Evolutionary conservation across 108 stramenopile species (phyloP).

Genomic region (Pseudonitzschia delicatissima): DNA sequence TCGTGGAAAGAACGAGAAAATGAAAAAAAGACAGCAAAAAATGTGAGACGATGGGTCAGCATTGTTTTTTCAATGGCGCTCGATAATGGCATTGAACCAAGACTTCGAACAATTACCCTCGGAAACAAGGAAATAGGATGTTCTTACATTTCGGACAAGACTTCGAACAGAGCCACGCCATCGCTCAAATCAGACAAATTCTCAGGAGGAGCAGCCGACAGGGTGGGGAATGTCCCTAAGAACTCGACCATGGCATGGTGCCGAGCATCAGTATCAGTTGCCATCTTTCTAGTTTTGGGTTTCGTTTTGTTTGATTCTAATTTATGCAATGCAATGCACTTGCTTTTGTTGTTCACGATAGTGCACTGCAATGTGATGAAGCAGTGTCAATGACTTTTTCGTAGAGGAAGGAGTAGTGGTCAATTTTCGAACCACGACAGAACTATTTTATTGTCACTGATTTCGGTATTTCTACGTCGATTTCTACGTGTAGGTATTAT

Average conservation of each 20-base stretch:
- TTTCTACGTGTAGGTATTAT: too few relatives aligned
- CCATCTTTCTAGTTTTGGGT: constrained; percentile 13
- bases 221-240: constrained; percentile 53
- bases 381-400: too few relatives aligned
- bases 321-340: background rate
- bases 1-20: background rate
- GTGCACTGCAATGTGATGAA: background rate
- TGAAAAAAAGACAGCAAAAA: background rate
- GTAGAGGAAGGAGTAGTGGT: too few relatives aligned
- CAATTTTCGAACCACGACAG: too few relatives aligned
- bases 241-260: constrained; percentile 65
- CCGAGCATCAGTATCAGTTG: constrained; percentile 36
- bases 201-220: constrained; percentile 55
- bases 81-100: too few relatives aligned
- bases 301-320: background rate
- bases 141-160: constrained; percentile 83
- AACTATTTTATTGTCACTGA: too few relatives aligned
- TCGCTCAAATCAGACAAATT: constrained; percentile 62
- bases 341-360: too few relatives aligned
- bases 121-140: too few relatives aligned
- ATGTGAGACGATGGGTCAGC: background rate
- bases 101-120: too few relatives aligned
- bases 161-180: constrained; percentile 82
- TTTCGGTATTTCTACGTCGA: too few relatives aligned
- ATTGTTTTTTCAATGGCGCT: too few relatives aligned